Base-by-base conservation (phyloP, 75 land plant species). In the Picea sitchensis region DNA sequence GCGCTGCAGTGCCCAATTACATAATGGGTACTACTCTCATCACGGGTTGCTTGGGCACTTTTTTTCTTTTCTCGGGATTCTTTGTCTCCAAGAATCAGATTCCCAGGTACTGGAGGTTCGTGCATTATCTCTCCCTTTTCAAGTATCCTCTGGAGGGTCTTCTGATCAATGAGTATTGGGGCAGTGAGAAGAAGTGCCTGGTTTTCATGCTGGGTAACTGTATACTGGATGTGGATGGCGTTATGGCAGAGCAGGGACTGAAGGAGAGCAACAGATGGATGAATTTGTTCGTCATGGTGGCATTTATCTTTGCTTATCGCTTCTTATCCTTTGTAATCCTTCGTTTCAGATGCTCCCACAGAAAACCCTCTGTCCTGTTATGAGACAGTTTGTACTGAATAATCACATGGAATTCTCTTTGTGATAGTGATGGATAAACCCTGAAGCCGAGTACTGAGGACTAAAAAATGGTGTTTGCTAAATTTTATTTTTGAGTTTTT, bases 41-140 rank as follows among this genome's bases (percentile, higher is more conserved):
- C 14, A 72, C 96, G 5, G 98, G 93, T 26, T 64, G 87, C 20
- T 84, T 92, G 91, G 98, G 97, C 0, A 84, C 97, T 8, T 94
- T 92, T 78, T 96, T 94, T 78, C 93, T 96, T 60, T 96, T 96
- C 82, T 96, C 98, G 17, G 98, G 98, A 23, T 96, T 90, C 78
- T 96, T 96, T 82, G 91, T 96, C 2, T 32, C 94, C 7, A 82
- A 91, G 84, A 59, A 92, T 2, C 82, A 81, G 81, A 90, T 96
- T 56, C 98, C 97, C 23, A 83, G 59, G 18, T 94, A 94, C 89
- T 96, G 95, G 94, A 75, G 90, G 63, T 92, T 92, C 80, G 89
- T 96, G 97, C 94, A 96, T 56, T 96, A 96, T 61, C 59, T 94
- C 68, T 90, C 93, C 14, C 81, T 96, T 77, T 94, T 94, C 86